A percentile compares a stretch with the other conserved stretches of the same genome.
Conservation (phyloP, 106 monocot species). For the Acanthochlamys bracteata region DNA sequence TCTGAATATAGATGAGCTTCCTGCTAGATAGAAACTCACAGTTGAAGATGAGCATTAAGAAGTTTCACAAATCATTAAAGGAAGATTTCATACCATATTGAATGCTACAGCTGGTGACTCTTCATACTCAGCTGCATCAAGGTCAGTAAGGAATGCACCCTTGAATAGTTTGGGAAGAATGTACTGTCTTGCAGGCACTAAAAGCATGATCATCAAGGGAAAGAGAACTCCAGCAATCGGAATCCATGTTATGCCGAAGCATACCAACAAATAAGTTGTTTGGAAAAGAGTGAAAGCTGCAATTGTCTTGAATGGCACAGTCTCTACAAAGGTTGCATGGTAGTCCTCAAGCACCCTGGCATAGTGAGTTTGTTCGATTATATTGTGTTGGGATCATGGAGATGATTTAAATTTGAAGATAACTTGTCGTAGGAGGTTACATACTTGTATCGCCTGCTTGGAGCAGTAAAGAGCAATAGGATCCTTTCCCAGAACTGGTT, state of each 20-base stretch:
- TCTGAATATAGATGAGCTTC: constrained; percentile 13
- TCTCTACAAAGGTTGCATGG: constrained; percentile 79
- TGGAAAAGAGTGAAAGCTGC: constrained; percentile 68
- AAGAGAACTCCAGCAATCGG: constrained; percentile 75
- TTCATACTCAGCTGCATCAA: constrained; percentile 82
- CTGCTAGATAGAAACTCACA: neutral
- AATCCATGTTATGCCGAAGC: constrained; percentile 82
- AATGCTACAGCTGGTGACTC: constrained; percentile 59
- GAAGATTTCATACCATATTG: constrained; percentile 29
- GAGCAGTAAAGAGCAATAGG: constrained; percentile 75
- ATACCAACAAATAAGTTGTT: constrained; percentile 44
- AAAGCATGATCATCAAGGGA: constrained; percentile 83
- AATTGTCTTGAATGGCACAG: constrained; percentile 77
- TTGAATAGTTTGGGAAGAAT: constrained; percentile 73
- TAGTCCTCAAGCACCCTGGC: constrained; percentile 71
- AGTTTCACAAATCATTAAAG: neutral
- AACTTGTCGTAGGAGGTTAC: neutral
- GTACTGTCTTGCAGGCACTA: constrained; percentile 74
- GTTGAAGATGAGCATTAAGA: neutral
- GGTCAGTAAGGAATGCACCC: constrained; percentile 63
- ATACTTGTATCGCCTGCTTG: constrained; percentile 76
- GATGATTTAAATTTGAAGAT: neutral
- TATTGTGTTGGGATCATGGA: neutral
- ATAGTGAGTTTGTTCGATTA: neutral
- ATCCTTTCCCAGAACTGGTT: constrained; percentile 96